Evolutionary conservation across 1,139 yeast species (phyloP).

Genomic region (Scheffersomyces segobiensis): DNA sequence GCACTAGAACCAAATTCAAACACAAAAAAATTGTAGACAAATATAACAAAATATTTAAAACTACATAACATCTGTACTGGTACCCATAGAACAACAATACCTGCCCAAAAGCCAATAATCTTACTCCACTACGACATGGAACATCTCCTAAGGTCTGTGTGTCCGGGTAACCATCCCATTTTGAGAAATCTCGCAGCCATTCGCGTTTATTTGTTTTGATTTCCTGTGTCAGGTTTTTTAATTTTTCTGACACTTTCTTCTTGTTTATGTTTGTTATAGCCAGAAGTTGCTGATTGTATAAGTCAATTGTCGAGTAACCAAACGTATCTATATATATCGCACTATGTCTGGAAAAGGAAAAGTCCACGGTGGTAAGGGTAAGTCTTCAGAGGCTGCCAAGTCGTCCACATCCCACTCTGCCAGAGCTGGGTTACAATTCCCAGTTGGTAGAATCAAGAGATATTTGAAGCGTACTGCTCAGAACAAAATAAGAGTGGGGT

Average conservation of each 20-base stretch:
- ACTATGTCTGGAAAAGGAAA: slow-evolving; percentile 83
- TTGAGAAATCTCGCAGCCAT: not conserved
- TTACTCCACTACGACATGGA: not conserved
- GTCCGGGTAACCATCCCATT: not conserved
- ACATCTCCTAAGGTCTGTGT: not conserved
- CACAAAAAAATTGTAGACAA: not conserved
- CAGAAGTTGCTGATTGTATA: not conserved
- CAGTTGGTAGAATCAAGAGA: slow-evolving; percentile 98
- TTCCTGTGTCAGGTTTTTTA: not conserved
- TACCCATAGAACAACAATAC: not conserved
- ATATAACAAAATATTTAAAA: not conserved
- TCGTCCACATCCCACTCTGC: slow-evolving; percentile 86
- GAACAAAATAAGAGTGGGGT: slow-evolving; percentile 93
- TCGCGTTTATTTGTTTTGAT: slow-evolving; percentile 1
- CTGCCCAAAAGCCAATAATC: not conserved
- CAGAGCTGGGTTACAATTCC: slow-evolving; percentile 96
- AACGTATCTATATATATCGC: not conserved
- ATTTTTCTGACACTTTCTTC: not conserved
- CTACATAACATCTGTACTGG: not conserved
- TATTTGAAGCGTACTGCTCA: slow-evolving; percentile 90
- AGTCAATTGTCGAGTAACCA: not conserved
- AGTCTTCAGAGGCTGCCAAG: slow-evolving; percentile 72
- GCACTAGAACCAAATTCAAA: not conserved
- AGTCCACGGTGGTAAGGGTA: slow-evolving; percentile 97
- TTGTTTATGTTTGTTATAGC: not conserved